Base-by-base conservation (phyloP, 345 rosid species). In the Conringia planisiliqua region DNA sequence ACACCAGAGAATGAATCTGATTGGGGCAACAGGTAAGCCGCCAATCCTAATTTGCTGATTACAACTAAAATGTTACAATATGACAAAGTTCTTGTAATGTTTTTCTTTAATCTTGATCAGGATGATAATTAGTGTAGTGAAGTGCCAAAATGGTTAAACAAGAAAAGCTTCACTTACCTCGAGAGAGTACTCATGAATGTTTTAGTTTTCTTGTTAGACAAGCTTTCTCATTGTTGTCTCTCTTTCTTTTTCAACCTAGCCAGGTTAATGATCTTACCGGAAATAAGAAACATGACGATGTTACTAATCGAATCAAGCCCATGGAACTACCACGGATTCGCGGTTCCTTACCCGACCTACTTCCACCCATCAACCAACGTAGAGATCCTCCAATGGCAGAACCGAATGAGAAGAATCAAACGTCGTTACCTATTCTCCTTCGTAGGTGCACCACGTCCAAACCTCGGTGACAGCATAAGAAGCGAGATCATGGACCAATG, bases 241-340 rank as follows among this genome's bases (percentile, higher is more conserved):
- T 52, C 3, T 32, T 1, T 39, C 2, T 44, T 18, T 62, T 26
- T 76, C 20, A 36, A 36, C 66, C 66, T 62, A 44, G 60, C 51
- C 61, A 78, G 81, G 77, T 84, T 93, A 30, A 71, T 90, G 89
- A 74, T 85, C 40, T 71, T 89, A 42, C 88, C 93, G 0, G 96
- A 89, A 82, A 54, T 89, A 2, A 82, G 70, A 68, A 88, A 89
- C 78, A 90, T 90, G 97, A 86, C 96, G 3, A 75, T 82, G 74
- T 35, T 93, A 36, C 83, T 86, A 14, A 83, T 93, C 4, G 95
- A 93, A 76, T 85, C 98, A n/a, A 87, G 97, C 40, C 91, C 92
- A 0, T 86, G 96, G 87, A 75, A 81, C 64, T 68, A 77, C 29
- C 90, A 88, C 24, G 97, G 92, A 35, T 87, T 86, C 5, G 98